Evolutionary conservation across 176 grass and related monocot genomes (phyloP).

Genomic region (Ananas comosus): DNA sequence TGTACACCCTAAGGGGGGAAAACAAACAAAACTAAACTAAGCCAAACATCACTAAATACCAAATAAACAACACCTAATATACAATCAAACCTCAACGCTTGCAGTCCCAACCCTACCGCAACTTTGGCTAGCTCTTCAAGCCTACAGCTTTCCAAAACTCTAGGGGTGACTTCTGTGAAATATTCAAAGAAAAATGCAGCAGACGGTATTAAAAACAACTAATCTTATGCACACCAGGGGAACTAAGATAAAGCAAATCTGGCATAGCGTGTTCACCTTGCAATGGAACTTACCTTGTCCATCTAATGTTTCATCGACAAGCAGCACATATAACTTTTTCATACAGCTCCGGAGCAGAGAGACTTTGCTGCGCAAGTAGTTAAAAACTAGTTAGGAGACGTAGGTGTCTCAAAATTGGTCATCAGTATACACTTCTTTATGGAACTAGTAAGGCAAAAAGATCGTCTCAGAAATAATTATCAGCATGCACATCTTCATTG

Average conservation of each 20-base stretch:
- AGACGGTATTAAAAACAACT: not conserved
- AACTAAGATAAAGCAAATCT: conserved; percentile 6
- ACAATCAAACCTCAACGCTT: conserved; percentile 54
- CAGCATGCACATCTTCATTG: not conserved
- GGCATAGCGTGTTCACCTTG: not conserved
- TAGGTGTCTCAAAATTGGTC: not conserved
- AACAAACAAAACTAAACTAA: conserved; percentile 24
- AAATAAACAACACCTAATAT: conserved; percentile 7
- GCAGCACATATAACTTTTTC: conserved; percentile 67
- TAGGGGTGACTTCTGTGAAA: conserved; percentile 45
- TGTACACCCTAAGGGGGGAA: conserved; percentile 39
- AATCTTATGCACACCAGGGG: not conserved
- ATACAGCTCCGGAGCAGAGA: conserved; percentile 63
- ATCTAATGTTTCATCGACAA: conserved; percentile 34
- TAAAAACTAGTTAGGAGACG: not conserved
- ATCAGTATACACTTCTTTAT: not conserved
- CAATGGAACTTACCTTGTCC: conserved; percentile 41
- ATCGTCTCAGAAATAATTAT: not conserved
- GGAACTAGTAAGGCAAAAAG: not conserved
- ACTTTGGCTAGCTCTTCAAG: conserved; percentile 57
- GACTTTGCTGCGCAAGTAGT: conserved; percentile 53
- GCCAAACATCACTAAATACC: conserved; percentile 10
- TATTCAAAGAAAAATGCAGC: conserved; percentile 1
- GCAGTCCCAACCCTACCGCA: conserved; percentile 74
- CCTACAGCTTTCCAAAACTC: conserved; percentile 61